Percentiles rank a stretch among this genome's conserved stretches.
phyloP scores from a whole-genome alignment of 2,329 filamentous ascomycete species.

The Tolypocladium capitatum region DNA sequence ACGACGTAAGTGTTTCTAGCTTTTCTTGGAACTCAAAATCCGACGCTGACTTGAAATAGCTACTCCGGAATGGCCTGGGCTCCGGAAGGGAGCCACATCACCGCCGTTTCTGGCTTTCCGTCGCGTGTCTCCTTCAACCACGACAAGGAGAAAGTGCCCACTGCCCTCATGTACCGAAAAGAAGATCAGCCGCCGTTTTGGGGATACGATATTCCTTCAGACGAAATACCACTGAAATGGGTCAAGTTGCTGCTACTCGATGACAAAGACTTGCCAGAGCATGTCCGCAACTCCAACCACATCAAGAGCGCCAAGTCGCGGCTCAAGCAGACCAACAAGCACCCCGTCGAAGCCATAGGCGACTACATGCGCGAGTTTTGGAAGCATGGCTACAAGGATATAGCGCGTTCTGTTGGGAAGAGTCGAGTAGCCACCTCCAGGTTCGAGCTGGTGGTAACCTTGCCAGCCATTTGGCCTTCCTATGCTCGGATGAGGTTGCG shows the following conservation, averaged over 20 bases:
- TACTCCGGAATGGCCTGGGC: conserved; percentile 29
- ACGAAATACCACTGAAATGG: conserved; percentile 19
- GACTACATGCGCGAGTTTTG: conserved; percentile 21
- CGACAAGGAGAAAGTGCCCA: conserved; percentile 19
- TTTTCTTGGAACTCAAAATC: too few relatives aligned
- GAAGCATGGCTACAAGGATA: conserved; percentile 13
- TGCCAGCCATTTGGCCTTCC: conserved; percentile 32
- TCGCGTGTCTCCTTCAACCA: conserved; percentile 8
- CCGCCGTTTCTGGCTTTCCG: conserved; percentile 19
- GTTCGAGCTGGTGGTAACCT: conserved; percentile 26
- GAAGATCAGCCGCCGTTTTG: conserved; percentile 6
- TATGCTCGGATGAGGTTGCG: conserved; percentile 24
- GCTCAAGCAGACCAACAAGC: conserved; percentile 4
- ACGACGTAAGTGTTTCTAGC: conserved; percentile 22
- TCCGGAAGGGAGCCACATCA: conserved; percentile 11
- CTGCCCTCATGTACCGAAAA: conserved; percentile 9
- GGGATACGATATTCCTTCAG: conserved; percentile 16
- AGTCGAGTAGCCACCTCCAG: conserved; percentile 8
- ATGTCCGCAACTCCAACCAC: conserved; percentile 10
- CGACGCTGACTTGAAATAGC: conserved; percentile 8
- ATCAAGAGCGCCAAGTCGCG: conserved; percentile 5
- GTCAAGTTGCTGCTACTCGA: conserved; percentile 28
- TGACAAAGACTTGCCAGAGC: conserved; percentile 11
- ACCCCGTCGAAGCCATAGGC: conserved; percentile 15
- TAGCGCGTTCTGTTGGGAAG: conserved; percentile 12